phyloP scores from a whole-genome alignment of 306 rosid species.

The Cucurbita argyrosperma region DNA sequence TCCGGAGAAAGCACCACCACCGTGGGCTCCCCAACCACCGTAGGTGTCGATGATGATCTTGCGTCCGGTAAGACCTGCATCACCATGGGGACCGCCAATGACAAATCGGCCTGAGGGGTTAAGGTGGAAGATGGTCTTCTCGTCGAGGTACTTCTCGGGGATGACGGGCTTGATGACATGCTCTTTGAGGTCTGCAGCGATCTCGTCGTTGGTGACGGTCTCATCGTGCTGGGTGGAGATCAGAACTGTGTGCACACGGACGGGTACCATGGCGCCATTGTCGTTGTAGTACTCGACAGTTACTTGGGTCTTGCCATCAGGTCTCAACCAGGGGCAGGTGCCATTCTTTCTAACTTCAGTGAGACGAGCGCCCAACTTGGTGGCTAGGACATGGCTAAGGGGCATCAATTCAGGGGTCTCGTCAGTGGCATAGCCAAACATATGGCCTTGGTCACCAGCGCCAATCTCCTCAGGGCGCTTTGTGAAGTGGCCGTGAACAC shows the following conservation, averaged over 20 bases:
- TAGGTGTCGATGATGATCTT: slow-evolving; percentile 95
- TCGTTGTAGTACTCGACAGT: slow-evolving; percentile 90
- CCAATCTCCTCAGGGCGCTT: slow-evolving; percentile 99
- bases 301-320: slow-evolving; percentile 98
- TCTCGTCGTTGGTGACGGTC: slow-evolving; percentile 87
- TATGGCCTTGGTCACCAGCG: slow-evolving; percentile 99
- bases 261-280: slow-evolving; percentile 85
- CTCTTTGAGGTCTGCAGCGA: slow-evolving; percentile 90
- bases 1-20: slow-evolving; percentile 99
- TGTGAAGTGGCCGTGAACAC: slow-evolving; percentile 98
- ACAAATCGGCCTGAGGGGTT: slow-evolving; percentile 99
- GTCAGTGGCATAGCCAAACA: slow-evolving; percentile 99
- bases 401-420: slow-evolving; percentile 97
- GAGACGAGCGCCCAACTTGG: slow-evolving; percentile 84
- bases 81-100: slow-evolving; percentile 98
- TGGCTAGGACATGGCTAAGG: slow-evolving; percentile 89
- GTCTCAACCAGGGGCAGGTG: slow-evolving; percentile 91
- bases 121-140: slow-evolving; percentile 97
- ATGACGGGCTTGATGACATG: slow-evolving; percentile 93
- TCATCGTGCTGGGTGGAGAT: slow-evolving; percentile 98
- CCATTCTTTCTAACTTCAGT: slow-evolving; percentile 96
- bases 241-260: slow-evolving; percentile 95
- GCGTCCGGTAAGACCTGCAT: slow-evolving; percentile 98
- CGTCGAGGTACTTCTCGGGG: slow-evolving; percentile 92
- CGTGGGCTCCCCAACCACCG: slow-evolving; percentile 99